These are phyloP conservation scores for Epichloe baconii DNA, from an alignment of 2,329 filamentous ascomycete species.

Conservation along the genomic window DNA sequence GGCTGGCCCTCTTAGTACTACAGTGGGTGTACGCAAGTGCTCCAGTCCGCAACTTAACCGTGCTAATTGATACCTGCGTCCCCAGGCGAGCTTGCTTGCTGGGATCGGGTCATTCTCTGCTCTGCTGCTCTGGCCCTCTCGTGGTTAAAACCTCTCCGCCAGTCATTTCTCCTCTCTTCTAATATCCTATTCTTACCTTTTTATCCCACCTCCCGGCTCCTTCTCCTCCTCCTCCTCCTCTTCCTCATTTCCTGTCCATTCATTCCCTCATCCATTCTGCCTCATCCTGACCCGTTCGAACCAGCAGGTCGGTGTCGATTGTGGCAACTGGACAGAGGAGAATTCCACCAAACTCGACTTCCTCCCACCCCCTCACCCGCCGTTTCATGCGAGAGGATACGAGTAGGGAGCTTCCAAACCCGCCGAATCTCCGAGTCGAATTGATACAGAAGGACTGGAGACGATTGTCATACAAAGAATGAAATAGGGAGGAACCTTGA, in stretches of 20 bases:
- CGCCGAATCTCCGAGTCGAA: conserved; percentile 6
- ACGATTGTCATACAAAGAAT: conserved; percentile 8
- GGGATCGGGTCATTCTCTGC: conserved; percentile 5
- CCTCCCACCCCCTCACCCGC: conserved; percentile 9
- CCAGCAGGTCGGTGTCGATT: conserved; percentile 22
- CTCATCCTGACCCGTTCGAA: conserved; percentile 30
- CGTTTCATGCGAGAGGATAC: conserved; percentile 15
- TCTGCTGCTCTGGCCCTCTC: conserved; percentile 9
- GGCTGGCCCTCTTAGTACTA: neutral
- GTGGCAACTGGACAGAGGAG: conserved; percentile 20
- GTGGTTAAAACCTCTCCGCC: conserved; percentile 33
- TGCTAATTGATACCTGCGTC: neutral
- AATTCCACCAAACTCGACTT: conserved; percentile 16
- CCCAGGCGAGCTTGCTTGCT: conserved; percentile 1
- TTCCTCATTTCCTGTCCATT: conserved; percentile 32
- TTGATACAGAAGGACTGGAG: conserved; percentile 7
- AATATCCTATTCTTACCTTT: conserved; percentile 39
- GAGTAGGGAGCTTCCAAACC: conserved; percentile 15
- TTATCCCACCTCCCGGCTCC: conserved; percentile 20
- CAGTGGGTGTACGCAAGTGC: neutral
- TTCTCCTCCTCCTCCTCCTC: conserved; percentile 26
- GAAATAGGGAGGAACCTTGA: conserved; percentile 21
- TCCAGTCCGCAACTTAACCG: neutral
- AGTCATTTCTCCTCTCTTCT: conserved; percentile 42
- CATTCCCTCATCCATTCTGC: conserved; percentile 39